Evolutionary conservation across 2,329 filamentous ascomycete genomes (phyloP).

Genomic region (Aulographum hederae): DNA sequence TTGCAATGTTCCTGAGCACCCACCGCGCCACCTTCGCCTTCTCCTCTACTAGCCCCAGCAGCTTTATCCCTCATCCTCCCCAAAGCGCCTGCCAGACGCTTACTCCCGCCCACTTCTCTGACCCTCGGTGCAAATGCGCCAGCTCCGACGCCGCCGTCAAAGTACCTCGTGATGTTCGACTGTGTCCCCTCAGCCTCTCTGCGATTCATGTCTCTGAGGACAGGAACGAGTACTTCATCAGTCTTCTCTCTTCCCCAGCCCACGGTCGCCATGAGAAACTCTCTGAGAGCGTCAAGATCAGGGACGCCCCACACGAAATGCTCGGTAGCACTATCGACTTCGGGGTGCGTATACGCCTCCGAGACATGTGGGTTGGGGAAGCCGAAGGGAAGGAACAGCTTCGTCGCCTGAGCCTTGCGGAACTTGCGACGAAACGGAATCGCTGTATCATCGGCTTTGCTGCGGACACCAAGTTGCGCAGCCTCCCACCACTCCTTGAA

Average conservation of each 20-base stretch:
- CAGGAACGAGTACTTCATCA: conserved; percentile 87
- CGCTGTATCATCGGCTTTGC: conserved; percentile 34
- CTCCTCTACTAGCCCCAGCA: not conserved
- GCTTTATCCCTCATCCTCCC: conserved; percentile 32
- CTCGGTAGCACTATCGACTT: conserved; percentile 64
- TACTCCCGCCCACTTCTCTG: conserved; percentile 42
- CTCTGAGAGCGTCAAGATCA: conserved; percentile 67
- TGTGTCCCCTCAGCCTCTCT: conserved; percentile 82
- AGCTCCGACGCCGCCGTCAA: conserved; percentile 54
- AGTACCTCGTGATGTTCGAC: conserved; percentile 87
- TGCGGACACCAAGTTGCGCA: conserved; percentile 49
- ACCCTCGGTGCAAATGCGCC: conserved; percentile 58
- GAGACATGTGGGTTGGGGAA: conserved; percentile 70
- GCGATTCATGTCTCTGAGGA: conserved; percentile 88
- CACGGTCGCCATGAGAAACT: conserved; percentile 78
- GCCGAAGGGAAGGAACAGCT: conserved; percentile 63
- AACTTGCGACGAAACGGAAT: conserved; percentile 72
- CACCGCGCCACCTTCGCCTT: not conserved
- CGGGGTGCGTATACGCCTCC: conserved; percentile 68
- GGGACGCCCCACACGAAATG: conserved; percentile 91
- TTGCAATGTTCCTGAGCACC: no score
- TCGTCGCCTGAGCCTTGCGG: conserved; percentile 57
- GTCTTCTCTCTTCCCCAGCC: conserved; percentile 86
- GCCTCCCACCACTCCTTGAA: conserved; percentile 81
- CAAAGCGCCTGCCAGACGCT: conserved; percentile 61